Evolutionary conservation across 306 rosid genomes (phyloP), one percentile per base, ranked within the genome.

Genomic region (Prunus mira): DNA sequence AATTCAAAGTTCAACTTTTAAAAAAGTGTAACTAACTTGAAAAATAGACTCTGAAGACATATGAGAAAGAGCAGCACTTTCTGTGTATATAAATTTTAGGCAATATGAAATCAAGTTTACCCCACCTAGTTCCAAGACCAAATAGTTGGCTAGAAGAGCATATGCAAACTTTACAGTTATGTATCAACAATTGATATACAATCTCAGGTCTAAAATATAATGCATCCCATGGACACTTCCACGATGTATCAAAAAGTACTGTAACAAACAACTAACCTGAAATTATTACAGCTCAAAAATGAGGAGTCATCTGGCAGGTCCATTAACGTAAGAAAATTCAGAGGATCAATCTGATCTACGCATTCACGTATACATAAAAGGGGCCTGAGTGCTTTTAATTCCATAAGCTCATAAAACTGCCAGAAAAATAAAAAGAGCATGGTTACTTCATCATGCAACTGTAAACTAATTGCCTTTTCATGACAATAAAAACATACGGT

Each of bases 331-430:
- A 83, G 83, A 80, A 95, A 88, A 84, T 90, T 86, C 77, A 90
- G 87, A 49, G 99, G 83, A 43, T 78, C 64, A 62, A 87, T 83
- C 77, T 87, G 86, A 78, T 78, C 57, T 41, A 78, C 81, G 12
- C 73, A 66, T 81, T 84, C 88, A 49, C 64, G 82, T 65, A 90
- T 67, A 75, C 73, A 74, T 20, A 92, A 78, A 28, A 89, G 82
- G 76, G 87, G 92, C 80, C 81, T 72, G 78, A 82, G 80, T 66
- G 87, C 76, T 74, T 88, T 89, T 60, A 87, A 82, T 55, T 89
- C 97, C 88, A 82, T 78, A 63, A 82, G 90, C 76, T 85, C 89
- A 88, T 74, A 72, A 72, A 84, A 82, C 97, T 90, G 89, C 80
- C 34, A 81, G 71, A 74, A 68, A 38, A 9, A 78, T 67, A 62